Conservation (phyloP, 2,329 filamentous ascomycete genomes). For the Colletotrichum sidae region DNA sequence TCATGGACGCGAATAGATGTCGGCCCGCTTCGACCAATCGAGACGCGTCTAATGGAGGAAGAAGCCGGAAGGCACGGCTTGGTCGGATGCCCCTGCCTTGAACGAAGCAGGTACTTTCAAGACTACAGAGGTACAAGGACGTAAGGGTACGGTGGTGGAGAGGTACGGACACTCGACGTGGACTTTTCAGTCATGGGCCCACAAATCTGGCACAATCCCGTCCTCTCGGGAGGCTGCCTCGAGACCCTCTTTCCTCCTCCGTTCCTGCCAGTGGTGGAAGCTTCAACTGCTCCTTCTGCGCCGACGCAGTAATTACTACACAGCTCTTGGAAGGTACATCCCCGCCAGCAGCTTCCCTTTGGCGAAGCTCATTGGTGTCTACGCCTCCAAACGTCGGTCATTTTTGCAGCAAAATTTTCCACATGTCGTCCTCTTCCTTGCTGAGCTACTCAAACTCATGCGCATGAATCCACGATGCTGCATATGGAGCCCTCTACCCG, state of each 20-base stretch:
- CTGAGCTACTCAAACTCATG: slow-evolving; percentile 15
- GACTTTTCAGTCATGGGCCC: neutral
- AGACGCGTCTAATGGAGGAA: slow-evolving; percentile 12
- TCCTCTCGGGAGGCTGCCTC: slow-evolving; percentile 35
- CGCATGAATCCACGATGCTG: slow-evolving; percentile 9
- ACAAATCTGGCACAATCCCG: slow-evolving; percentile 23
- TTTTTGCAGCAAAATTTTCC: slow-evolving; percentile 30
- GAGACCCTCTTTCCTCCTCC: slow-evolving; percentile 13
- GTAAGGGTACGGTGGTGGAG: too few species aligned
- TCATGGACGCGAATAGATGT: slow-evolving; percentile 28
- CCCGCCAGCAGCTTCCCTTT: slow-evolving; percentile 24
- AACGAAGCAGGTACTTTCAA: too few species aligned
- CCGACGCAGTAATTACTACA: slow-evolving; percentile 4
- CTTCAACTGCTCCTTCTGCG: neutral
- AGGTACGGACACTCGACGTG: too few species aligned
- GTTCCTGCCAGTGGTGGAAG: slow-evolving; percentile 7
- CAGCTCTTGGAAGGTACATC: slow-evolving; percentile 19
- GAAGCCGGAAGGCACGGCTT: slow-evolving; percentile 34
- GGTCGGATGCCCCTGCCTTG: slow-evolving; percentile 2
- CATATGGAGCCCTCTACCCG: neutral
- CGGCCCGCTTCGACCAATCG: slow-evolving; percentile 18
- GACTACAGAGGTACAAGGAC: too few species aligned
- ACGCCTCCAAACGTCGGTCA: slow-evolving; percentile 10
- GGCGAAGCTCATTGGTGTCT: slow-evolving; percentile 31
- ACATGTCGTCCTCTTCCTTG: neutral